phyloP scores from a whole-genome alignment of 2,329 filamentous ascomycete species.

The Nannizziopsis arthrosporioides region DNA sequence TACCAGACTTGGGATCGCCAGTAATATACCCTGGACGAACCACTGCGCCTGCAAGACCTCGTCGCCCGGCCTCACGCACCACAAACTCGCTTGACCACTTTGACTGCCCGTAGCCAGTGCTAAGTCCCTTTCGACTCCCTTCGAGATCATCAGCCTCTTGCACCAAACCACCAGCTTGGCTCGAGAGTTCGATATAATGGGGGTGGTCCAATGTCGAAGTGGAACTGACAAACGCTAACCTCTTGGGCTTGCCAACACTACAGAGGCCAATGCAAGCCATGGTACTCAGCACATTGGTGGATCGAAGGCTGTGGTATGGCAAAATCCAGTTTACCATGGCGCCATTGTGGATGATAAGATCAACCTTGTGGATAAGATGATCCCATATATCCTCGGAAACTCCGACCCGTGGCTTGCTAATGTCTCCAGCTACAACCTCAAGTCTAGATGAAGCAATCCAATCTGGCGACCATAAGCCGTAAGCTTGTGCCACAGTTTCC shows the following conservation, averaged over 20 bases:
- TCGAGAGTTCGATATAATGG: constrained; percentile 64
- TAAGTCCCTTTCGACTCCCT: constrained; percentile 63
- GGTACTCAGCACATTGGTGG: constrained; percentile 70
- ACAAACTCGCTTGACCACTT: constrained; percentile 74
- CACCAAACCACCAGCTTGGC: constrained; percentile 52
- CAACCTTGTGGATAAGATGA: constrained; percentile 51
- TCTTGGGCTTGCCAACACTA: constrained; percentile 64
- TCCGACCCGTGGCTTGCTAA: constrained; percentile 61
- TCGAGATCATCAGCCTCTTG: constrained; percentile 65
- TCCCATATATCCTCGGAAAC: constrained; percentile 57
- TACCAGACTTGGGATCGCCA: constrained; percentile 57
- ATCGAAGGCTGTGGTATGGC: constrained; percentile 59
- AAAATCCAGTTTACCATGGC: constrained; percentile 69
- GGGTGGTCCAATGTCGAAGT: constrained; percentile 73
- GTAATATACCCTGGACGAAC: constrained; percentile 77
- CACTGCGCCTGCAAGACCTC: constrained; percentile 64
- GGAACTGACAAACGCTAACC: constrained; percentile 69
- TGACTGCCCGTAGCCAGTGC: constrained; percentile 79
- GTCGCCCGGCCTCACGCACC: constrained; percentile 62
- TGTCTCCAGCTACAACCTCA: constrained; percentile 58
- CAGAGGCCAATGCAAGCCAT: constrained; percentile 66
- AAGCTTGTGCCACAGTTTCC: constrained; percentile 56
- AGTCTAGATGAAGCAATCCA: constrained; percentile 41
- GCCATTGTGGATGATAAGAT: constrained; percentile 72
- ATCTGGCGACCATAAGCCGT: constrained; percentile 62